Evolutionary conservation across 2,329 filamentous ascomycete genomes (phyloP).

Genomic region (Pseudocercospora macadamiae): DNA sequence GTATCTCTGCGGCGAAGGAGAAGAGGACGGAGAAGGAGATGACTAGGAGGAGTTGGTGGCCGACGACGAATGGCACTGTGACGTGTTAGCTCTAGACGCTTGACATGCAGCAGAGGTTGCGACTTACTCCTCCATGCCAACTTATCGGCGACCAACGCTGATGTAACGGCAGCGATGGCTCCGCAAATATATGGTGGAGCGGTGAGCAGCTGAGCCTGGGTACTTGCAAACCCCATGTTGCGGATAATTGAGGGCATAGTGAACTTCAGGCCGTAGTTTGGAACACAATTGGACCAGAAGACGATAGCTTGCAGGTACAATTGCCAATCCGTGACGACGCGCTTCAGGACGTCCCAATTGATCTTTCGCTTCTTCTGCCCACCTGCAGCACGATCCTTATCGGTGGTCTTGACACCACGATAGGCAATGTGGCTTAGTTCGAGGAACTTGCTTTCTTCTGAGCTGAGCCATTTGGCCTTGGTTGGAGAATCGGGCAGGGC

Average conservation of each 20-base stretch:
- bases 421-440: conserved; percentile 63
- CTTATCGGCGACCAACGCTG: conserved; percentile 37
- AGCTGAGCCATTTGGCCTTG: conserved; percentile 61
- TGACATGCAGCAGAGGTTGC: not conserved
- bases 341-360: conserved; percentile 37
- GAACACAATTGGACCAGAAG: conserved; percentile 31
- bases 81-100: not conserved
- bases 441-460: conserved; percentile 68
- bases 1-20: conserved; percentile 21
- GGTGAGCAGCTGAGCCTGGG: conserved; percentile 31
- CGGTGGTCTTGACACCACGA: conserved; percentile 45
- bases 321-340: conserved; percentile 31
- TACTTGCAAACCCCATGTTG: conserved; percentile 29
- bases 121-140: conserved; percentile 32
- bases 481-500: conserved; percentile 55
- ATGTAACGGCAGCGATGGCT: conserved; percentile 36
- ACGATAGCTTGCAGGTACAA: conserved; percentile 31
- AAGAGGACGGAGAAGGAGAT: conserved; percentile 37
- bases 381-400: conserved; percentile 17
- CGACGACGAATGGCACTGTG: conserved; percentile 35
- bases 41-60: conserved; percentile 31
- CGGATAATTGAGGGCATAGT: conserved; percentile 54
- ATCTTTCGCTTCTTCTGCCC: conserved; percentile 46
- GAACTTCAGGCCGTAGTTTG: conserved; percentile 41
- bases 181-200: conserved; percentile 37